Evolutionary conservation across 2,329 filamentous ascomycete genomes (phyloP).

Genomic region (Aspergillus nomiae): DNA sequence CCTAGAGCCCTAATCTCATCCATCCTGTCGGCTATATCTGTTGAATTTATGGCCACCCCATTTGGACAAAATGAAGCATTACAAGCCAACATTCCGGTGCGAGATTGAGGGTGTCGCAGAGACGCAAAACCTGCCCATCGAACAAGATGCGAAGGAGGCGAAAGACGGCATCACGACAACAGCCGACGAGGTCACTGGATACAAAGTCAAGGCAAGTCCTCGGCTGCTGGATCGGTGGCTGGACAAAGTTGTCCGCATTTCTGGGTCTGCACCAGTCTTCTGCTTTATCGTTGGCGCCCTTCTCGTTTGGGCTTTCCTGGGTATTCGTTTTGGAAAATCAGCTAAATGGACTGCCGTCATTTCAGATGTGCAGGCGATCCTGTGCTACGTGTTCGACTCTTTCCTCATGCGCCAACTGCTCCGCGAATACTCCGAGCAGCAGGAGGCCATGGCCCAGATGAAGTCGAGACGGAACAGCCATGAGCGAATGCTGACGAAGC

Average conservation of each 20-base stretch:
- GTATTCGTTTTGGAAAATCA: constrained; percentile 26
- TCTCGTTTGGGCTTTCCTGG: constrained; percentile 30
- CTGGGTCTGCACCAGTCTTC: constrained; percentile 31
- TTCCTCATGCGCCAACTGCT: constrained; percentile 36
- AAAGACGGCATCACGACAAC: not conserved
- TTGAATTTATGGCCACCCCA: not conserved
- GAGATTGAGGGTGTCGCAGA: not conserved
- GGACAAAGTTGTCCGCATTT: constrained; percentile 27
- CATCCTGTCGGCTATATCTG: not conserved
- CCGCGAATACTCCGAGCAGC: constrained; percentile 21
- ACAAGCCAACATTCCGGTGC: not conserved
- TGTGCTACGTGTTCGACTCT: constrained; percentile 36
- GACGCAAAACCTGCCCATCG: not conserved
- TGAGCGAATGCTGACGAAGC: constrained; percentile 19
- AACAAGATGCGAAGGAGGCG: not conserved
- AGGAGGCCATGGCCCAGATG: constrained; percentile 17
- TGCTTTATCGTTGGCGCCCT: constrained; percentile 35
- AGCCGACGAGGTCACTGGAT: not conserved
- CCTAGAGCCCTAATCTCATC: not conserved
- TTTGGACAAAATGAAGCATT: not conserved
- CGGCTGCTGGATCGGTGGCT: constrained; percentile 20
- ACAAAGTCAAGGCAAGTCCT: constrained; percentile 14
- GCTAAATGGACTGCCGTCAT: constrained; percentile 32
- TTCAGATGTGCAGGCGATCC: constrained; percentile 35
- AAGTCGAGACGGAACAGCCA: constrained; percentile 23